phyloP scores from a whole-genome alignment of 2,329 filamentous ascomycete species.

The Leptodontidium sp. region DNA sequence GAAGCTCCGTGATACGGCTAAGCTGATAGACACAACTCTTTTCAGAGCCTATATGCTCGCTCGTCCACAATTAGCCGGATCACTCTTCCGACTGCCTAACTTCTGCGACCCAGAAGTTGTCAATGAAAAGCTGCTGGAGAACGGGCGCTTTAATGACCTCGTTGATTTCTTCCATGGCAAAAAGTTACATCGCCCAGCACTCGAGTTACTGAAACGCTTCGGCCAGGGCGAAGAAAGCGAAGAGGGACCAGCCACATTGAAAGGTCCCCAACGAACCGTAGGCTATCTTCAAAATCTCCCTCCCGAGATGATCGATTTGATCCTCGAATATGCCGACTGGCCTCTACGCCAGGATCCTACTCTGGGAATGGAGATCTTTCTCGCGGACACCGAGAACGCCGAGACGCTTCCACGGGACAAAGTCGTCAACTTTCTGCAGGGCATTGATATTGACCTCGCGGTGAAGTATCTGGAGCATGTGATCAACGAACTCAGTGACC shows the following conservation, averaged over 20 bases:
- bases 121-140: constrained; percentile 89
- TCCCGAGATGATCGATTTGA: constrained; percentile 86
- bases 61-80: constrained; percentile 82
- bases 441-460: constrained; percentile 75
- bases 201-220: constrained; percentile 84
- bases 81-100: constrained; percentile 93
- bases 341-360: constrained; percentile 76
- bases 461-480: constrained; percentile 89
- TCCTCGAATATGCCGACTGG: constrained; percentile 93
- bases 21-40: constrained; percentile 89
- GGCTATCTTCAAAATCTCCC: constrained; percentile 90
- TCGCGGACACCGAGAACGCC: constrained; percentile 93
- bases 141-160: constrained; percentile 87
- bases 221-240: constrained; percentile 66
- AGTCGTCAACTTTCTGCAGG: constrained; percentile 77
- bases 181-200: constrained; percentile 85
- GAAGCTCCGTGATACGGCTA: constrained; percentile 78
- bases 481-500: constrained; percentile 84
- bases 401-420: constrained; percentile 83
- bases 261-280: constrained; percentile 84
- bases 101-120: constrained; percentile 97
- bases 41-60: constrained; percentile 97
- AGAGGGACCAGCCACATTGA: constrained; percentile 64
- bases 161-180: constrained; percentile 99
- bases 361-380: constrained; percentile 90